A percentile compares a stretch with the other conserved stretches of the same genome.
phyloP scores from a whole-genome alignment of 176 grass and related monocot genomes.

The Phoenix roebelenii region DNA sequence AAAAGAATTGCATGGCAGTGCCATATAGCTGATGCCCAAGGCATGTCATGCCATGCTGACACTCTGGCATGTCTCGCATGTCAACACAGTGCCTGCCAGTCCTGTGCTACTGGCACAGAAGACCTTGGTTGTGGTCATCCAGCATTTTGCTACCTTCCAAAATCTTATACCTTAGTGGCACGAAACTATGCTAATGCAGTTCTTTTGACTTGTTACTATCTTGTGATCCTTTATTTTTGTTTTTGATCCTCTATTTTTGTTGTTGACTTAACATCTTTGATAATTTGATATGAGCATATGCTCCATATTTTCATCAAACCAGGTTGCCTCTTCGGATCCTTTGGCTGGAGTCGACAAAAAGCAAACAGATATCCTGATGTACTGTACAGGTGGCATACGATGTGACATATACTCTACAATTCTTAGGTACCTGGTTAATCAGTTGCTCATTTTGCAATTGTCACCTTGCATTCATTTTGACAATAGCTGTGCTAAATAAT shows the following conservation, averaged over 20 bases:
- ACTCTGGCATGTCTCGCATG: too few species aligned
- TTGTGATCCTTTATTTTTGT: background rate
- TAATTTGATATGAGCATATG: background rate
- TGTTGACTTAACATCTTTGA: constrained; percentile 1
- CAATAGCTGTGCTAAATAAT: background rate
- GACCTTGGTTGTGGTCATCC: too few species aligned
- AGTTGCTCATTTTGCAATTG: background rate
- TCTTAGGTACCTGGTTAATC: constrained; percentile 41
- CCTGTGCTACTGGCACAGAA: too few species aligned
- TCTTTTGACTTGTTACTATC: too few species aligned
- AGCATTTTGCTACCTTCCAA: too few species aligned
- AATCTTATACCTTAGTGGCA: too few species aligned
- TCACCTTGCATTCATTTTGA: background rate
- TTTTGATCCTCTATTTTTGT: constrained; percentile 1
- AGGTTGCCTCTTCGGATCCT: constrained; percentile 45
- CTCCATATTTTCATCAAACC: constrained; percentile 18
- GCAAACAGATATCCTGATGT: constrained; percentile 92
- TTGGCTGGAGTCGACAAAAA: constrained; percentile 56
- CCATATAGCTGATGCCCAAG: too few species aligned
- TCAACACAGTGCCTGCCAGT: too few species aligned
- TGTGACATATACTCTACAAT: constrained; percentile 89
- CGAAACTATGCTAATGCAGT: too few species aligned
- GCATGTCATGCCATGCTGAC: too few species aligned
- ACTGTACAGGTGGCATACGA: constrained; percentile 87
- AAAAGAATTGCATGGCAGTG: too few species aligned